These are phyloP conservation scores for Pinus tabuliformis DNA, from an alignment of 75 land plant species.

Conservation along the genomic window DNA sequence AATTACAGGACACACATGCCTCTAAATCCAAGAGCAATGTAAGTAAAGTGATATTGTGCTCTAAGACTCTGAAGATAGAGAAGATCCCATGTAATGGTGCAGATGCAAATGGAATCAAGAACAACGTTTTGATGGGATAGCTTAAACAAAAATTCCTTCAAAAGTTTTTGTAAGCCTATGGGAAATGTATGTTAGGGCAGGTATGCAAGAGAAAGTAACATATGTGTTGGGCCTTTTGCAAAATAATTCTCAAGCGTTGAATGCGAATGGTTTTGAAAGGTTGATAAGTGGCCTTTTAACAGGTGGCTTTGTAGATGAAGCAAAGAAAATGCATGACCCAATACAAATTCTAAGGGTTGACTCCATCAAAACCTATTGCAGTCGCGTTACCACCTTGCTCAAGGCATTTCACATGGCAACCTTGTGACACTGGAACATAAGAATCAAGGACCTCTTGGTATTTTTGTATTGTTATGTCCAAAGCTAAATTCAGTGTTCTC, in stretches of 20 bases:
- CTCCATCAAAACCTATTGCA: constrained; percentile 21
- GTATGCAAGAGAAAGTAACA: constrained; percentile 45
- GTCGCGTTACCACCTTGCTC: constrained; percentile 16
- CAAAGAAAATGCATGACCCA: constrained; percentile 27
- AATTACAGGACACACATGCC: background rate
- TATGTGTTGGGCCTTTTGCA: constrained; percentile 38
- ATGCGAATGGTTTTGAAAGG: constrained; percentile 41
- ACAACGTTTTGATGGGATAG: constrained; percentile 47
- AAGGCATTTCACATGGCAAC: background rate
- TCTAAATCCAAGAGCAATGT: constrained; percentile 1
- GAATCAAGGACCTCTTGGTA: no score
- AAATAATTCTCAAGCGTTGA: constrained; percentile 36
- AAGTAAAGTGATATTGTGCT: background rate
- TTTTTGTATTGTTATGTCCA: background rate
- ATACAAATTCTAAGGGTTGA: constrained; percentile 51
- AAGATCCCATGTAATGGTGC: constrained; percentile 4
- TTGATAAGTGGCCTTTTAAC: constrained; percentile 34
- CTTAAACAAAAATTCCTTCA: background rate
- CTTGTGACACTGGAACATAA: background rate
- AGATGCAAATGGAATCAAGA: constrained; percentile 1
- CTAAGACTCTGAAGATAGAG: constrained; percentile 1
- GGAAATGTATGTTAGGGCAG: constrained; percentile 60
- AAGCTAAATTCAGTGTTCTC: background rate
- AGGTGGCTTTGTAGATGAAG: constrained; percentile 46
- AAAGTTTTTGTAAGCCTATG: constrained; percentile 58